phyloP scores from a whole-genome alignment of 192 early-diverging fungal species.

The Coemansia erecta region DNA sequence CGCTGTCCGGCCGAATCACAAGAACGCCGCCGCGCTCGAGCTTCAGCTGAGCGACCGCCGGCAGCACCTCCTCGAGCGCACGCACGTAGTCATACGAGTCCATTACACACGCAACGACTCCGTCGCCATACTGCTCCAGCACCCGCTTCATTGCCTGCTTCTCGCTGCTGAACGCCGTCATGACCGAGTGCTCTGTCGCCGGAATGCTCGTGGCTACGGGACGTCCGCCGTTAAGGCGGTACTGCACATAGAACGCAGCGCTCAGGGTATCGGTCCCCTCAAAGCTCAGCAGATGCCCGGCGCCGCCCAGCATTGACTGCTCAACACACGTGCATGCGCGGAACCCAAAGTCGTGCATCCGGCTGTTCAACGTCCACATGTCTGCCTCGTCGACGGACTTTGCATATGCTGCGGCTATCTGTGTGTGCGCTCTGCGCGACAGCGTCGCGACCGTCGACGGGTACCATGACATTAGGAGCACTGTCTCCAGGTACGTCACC shows the following conservation, averaged over 20 bases:
- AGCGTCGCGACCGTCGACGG: constrained; percentile 83
- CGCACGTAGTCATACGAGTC: constrained; percentile 83
- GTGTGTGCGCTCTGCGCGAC: constrained; percentile 62
- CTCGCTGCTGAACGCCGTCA: constrained; percentile 74
- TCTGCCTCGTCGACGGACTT: constrained; percentile 63
- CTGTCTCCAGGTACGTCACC: constrained; percentile 80
- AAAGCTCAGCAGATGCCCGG: constrained; percentile 82
- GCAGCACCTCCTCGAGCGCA: constrained; percentile 73
- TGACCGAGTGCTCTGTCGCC: constrained; percentile 89
- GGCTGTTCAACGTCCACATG: constrained; percentile 56
- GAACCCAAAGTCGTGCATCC: constrained; percentile 92
- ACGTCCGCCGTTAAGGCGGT: constrained; percentile 67
- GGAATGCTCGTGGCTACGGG: constrained; percentile 78
- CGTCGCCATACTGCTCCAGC: constrained; percentile 67
- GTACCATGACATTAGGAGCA: constrained; percentile 85
- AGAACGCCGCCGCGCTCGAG: constrained; percentile 74
- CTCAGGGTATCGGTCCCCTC: constrained; percentile 77
- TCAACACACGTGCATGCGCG: constrained; percentile 83
- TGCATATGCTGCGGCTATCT: constrained; percentile 62
- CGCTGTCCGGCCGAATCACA: constrained; percentile 82
- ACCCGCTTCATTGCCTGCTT: constrained; percentile 65
- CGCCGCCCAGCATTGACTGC: constrained; percentile 83
- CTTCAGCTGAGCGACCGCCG: constrained; percentile 64
- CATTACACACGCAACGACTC: constrained; percentile 85
- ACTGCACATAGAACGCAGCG: constrained; percentile 78